phyloP scores from a whole-genome alignment of 2,329 filamentous ascomycete species.

The Scedosporium apiospermum region DNA sequence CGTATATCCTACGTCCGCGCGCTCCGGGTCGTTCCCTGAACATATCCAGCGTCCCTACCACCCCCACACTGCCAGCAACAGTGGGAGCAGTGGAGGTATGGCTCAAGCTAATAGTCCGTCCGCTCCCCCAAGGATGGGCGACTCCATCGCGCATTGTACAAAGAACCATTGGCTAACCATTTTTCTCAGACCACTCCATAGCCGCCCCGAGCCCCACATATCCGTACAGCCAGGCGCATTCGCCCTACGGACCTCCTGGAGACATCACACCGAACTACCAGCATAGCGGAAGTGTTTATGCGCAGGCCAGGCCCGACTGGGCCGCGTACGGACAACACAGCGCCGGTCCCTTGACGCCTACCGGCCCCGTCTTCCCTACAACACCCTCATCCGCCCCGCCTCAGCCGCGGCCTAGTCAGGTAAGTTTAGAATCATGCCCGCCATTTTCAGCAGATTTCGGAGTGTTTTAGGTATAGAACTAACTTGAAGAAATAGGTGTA shows the following conservation, averaged over 20 bases:
- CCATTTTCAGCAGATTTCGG: background rate
- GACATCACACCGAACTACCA: conserved; percentile 78
- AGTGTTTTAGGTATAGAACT: background rate
- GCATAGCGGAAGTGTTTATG: conserved; percentile 53
- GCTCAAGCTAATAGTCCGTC: conserved; percentile 97
- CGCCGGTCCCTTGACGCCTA: conserved; percentile 37
- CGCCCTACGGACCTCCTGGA: conserved; percentile 75
- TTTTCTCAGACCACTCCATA: conserved; percentile 90
- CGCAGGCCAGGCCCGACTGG: conserved; percentile 68
- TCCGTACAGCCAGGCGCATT: conserved; percentile 71
- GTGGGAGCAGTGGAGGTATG: conserved; percentile 76
- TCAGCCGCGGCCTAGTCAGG: conserved; percentile 48
- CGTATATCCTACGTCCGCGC: conserved; percentile 63
- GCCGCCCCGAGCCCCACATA: conserved; percentile 89
- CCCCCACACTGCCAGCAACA: conserved; percentile 62
- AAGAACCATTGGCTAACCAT: background rate
- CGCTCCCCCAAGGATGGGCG: conserved; percentile 54
- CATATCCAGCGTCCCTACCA: conserved; percentile 81
- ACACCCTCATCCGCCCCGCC: conserved; percentile 45
- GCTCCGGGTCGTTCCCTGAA: conserved; percentile 78
- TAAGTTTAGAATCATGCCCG: conserved; percentile 28
- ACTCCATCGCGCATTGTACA: conserved; percentile 58
- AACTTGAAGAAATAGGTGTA: conserved; percentile 57
- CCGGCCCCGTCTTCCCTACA: conserved; percentile 45
- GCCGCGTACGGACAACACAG: conserved; percentile 51